Conservation (phyloP, 2,329 filamentous ascomycete species). For the Pseudogymnoascus sp. region DNA sequence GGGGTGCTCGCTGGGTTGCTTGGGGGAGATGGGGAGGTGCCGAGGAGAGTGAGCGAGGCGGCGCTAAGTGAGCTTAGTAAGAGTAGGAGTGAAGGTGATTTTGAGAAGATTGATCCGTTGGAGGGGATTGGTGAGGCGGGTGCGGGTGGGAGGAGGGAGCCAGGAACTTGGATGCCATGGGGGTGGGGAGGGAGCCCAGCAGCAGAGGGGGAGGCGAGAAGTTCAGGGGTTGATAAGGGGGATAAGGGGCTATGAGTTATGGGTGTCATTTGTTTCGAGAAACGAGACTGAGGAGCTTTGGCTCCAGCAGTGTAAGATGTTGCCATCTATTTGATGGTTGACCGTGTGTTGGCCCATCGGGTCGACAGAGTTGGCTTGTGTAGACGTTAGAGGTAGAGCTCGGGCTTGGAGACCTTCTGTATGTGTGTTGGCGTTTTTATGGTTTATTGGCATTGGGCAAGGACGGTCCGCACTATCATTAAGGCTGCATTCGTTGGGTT, state of each 20-base stretch:
- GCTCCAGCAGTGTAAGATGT: neutral
- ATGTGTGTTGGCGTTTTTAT: conserved; percentile 10
- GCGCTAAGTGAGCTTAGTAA: conserved; percentile 58
- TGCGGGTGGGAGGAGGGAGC: conserved; percentile 22
- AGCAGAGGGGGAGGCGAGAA: conserved; percentile 8
- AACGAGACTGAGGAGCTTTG: conserved; percentile 3
- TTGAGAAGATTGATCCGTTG: conserved; percentile 73
- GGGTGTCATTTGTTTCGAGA: conserved; percentile 7
- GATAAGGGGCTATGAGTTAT: neutral
- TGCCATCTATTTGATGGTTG: conserved; percentile 15
- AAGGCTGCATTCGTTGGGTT: neutral
- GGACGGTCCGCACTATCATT: neutral
- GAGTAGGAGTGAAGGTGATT: conserved; percentile 78
- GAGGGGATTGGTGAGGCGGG: conserved; percentile 28
- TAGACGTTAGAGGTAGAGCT: conserved; percentile 19
- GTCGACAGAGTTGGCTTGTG: conserved; percentile 8
- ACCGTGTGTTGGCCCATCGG: conserved; percentile 16
- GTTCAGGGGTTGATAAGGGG: neutral
- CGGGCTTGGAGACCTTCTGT: conserved; percentile 11
- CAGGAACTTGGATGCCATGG: conserved; percentile 46
- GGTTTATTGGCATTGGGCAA: neutral
- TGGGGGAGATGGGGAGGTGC: conserved; percentile 29
- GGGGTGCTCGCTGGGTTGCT: conserved; percentile 23
- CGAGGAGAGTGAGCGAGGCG: conserved; percentile 24
- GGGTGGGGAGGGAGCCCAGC: conserved; percentile 34